A percentile compares a stretch with the other conserved stretches of the same genome.
phyloP scores from a whole-genome alignment of 768 basidiomycete genomes.

The Hygrocybe coccinea region DNA sequence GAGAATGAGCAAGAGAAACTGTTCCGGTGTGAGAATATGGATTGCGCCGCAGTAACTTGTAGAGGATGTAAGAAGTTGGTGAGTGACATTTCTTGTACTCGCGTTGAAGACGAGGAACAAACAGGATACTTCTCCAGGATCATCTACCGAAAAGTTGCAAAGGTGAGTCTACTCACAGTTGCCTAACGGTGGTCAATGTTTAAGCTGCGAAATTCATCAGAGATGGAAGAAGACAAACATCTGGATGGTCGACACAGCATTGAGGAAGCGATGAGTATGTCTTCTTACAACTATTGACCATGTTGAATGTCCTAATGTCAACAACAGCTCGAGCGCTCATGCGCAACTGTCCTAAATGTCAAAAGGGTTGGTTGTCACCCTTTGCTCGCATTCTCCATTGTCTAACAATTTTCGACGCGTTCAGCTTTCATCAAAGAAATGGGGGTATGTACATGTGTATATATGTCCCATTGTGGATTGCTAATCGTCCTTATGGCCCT shows the following conservation, averaged over 20 bases:
- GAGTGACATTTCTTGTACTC: slow-evolving; percentile 21
- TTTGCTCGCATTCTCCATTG: not conserved
- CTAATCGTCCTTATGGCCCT: not conserved
- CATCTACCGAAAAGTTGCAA: slow-evolving; percentile 79
- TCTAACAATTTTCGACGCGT: slow-evolving; percentile 1
- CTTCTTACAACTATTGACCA: not conserved
- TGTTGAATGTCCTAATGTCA: slow-evolving; percentile 4
- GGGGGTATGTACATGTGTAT: slow-evolving; percentile 48
- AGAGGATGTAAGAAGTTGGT: slow-evolving; percentile 71
- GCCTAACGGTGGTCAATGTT: not conserved
- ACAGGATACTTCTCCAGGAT: slow-evolving; percentile 41
- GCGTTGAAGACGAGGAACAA: not conserved
- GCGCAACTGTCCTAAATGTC: slow-evolving; percentile 83
- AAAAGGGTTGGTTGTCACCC: slow-evolving; percentile 51
- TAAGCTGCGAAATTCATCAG: slow-evolving; percentile 36
- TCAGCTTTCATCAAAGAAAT: slow-evolving; percentile 76
- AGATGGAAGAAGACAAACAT: slow-evolving; percentile 69
- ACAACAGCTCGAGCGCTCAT: slow-evolving; percentile 68
- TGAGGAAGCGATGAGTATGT: slow-evolving; percentile 90
- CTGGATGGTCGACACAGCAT: slow-evolving; percentile 72
- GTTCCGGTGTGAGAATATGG: slow-evolving; percentile 51
- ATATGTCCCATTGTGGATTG: not conserved
- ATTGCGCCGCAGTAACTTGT: slow-evolving; percentile 75
- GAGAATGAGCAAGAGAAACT: slow-evolving; percentile 62
- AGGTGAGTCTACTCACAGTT: slow-evolving; percentile 38